Base-by-base conservation (phyloP, 306 rosid genomes). In the Pterocarpus santalinus region DNA sequence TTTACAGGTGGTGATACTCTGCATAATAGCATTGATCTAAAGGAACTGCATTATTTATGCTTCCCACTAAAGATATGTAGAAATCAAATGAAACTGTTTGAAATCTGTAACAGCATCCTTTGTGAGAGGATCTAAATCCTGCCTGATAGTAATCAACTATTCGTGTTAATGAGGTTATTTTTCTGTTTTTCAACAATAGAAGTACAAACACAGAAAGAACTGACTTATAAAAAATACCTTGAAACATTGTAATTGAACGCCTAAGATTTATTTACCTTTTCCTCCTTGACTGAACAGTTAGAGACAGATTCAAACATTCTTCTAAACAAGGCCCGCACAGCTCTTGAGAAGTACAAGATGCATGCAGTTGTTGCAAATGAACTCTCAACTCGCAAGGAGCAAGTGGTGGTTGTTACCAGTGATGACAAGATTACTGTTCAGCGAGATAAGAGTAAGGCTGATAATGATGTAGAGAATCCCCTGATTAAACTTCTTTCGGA, bases 281-380 rank as follows among this genome's bases (percentile, higher is more conserved):
- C 75, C 60, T 79, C 44, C 53, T 35, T 82, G 79, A 73, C 39
- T 76, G 28, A 35, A 80, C 90, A 95, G 99, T 85, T 95, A 34
- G 99, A 95, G 91, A 95, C 99, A 44, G 98, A 95, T 84, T 41
- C 89, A 33, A 87, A 90, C 87, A 95, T 95, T 84, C 97, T 95
- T 81, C 85, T 95, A 65, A 88, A 86, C 76, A 95, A 95, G 85
- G 98, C 98, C 8, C 74, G 3, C 17, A 62, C 75, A 13, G 94
- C 99, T 85, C 97, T 95, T 35, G 80, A 85, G 77, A 93, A 87
- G 90, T 91, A 95, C 86, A 86, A 95, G 78, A 89, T 95, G 97
- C 86, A 95, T 72, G 94, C 91, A 79, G 98, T 93, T 38, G 92
- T 93, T 66, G 98, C 99, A 66, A 95, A 95, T 76, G 98, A 95